phyloP scores from a whole-genome alignment of 164 flowering plant species.

The Kingdonia uniflora region DNA sequence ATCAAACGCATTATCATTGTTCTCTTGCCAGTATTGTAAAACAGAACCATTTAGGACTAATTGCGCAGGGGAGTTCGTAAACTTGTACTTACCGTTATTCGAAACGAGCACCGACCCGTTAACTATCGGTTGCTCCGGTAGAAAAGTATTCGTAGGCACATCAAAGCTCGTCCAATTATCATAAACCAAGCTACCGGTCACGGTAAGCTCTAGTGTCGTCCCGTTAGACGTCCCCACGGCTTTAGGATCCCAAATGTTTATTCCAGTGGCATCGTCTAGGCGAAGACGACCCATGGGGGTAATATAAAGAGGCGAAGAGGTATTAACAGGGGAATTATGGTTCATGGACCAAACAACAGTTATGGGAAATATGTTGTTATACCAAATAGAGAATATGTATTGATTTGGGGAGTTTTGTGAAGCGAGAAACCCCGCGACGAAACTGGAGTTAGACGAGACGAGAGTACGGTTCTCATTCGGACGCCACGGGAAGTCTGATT shows the following conservation, averaged over 20 bases:
- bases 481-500: slow-evolving; percentile 46
- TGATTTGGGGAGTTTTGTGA: slow-evolving; percentile 14
- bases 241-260: slow-evolving; percentile 17
- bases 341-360: slow-evolving; percentile 42
- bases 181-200: slow-evolving; percentile 33
- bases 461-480: slow-evolving; percentile 35
- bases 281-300: slow-evolving; percentile 30
- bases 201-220: slow-evolving; percentile 15
- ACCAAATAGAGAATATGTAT: slow-evolving; percentile 58
- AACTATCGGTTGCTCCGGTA: slow-evolving; percentile 33
- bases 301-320: slow-evolving; percentile 25
- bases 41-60: slow-evolving; percentile 23
- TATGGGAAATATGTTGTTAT: slow-evolving; percentile 13
- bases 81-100: slow-evolving; percentile 26
- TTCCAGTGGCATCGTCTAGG: slow-evolving; percentile 17
- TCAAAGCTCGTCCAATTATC: slow-evolving; percentile 44
- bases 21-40: slow-evolving; percentile 15
- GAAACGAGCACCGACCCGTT: slow-evolving; percentile 21
- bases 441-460: slow-evolving; percentile 39
- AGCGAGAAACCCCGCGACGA: slow-evolving; percentile 55
- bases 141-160: slow-evolving; percentile 40
- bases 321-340: slow-evolving; percentile 16
- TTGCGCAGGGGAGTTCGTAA: slow-evolving; percentile 10
- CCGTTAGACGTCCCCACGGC: slow-evolving; percentile 10
- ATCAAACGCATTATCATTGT: slow-evolving; percentile 9